These are phyloP conservation scores for Talaromyces thailandensis DNA, from an alignment of 495 filamentous ascomycete genomes.

Conservation along the genomic window DNA sequence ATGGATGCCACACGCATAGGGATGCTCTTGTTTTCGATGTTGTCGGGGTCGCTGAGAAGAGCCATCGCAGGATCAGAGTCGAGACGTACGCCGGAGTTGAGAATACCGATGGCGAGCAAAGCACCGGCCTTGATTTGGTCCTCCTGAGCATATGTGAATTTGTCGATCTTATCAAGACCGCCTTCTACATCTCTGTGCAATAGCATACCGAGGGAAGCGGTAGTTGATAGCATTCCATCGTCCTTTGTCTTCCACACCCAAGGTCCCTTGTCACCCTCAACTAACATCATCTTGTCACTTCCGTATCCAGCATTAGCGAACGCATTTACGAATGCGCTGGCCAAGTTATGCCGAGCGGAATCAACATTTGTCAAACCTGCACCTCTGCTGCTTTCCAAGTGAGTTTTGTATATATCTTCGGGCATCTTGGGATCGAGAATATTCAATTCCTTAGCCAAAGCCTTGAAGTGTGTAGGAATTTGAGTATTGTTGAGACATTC, in stretches of 20 bases:
- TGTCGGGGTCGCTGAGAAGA: slow-evolving; percentile 68
- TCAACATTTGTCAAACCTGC: slow-evolving; percentile 89
- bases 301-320: slow-evolving; percentile 96
- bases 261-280: slow-evolving; percentile 64
- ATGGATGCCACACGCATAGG: slow-evolving; percentile 72
- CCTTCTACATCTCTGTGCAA: slow-evolving; percentile 84
- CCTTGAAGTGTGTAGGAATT: slow-evolving; percentile 86
- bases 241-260: slow-evolving; percentile 99
- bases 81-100: slow-evolving; percentile 82
- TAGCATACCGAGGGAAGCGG: slow-evolving; percentile 84
- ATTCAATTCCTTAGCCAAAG: slow-evolving; percentile 89
- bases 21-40: slow-evolving; percentile 64
- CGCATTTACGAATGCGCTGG: slow-evolving; percentile 90
- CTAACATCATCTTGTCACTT: slow-evolving; percentile 94
- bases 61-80: slow-evolving; percentile 85
- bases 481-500: slow-evolving; percentile 82
- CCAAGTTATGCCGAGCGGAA: slow-evolving; percentile 90
- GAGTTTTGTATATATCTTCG: slow-evolving; percentile 99
- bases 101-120: slow-evolving; percentile 80
- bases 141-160: slow-evolving; percentile 77
- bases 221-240: slow-evolving; percentile 92
- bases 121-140: slow-evolving; percentile 85
- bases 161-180: slow-evolving; percentile 86
- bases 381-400: slow-evolving; percentile 88
- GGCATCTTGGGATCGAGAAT: slow-evolving; percentile 94